These are phyloP conservation scores for Candida golubevii DNA, from an alignment of 805 yeast genomes.

Conservation along the genomic window DNA sequence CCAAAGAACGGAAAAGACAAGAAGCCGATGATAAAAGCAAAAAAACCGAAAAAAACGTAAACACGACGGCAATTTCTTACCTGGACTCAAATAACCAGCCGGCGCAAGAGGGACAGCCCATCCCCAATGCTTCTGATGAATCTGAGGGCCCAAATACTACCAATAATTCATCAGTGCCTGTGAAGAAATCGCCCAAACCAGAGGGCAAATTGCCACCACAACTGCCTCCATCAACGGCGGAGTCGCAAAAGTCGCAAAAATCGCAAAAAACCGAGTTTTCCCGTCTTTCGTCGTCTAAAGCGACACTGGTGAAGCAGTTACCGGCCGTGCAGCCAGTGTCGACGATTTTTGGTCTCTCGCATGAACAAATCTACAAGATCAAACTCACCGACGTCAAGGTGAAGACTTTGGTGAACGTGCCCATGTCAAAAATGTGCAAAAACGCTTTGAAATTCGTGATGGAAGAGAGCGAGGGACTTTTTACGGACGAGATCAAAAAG, in stretches of 20 bases:
- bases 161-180: too few species aligned
- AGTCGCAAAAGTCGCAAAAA: not conserved
- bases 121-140: too few species aligned
- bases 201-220: too few species aligned
- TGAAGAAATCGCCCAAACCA: too few species aligned
- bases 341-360: slow-evolving; percentile 36
- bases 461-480: slow-evolving; percentile 23
- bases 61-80: too few species aligned
- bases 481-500: slow-evolving; percentile 18
- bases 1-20: too few species aligned
- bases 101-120: too few species aligned
- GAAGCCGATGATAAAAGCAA: too few species aligned
- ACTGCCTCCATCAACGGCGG: not conserved
- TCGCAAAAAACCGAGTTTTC: not conserved
- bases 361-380: slow-evolving; percentile 30
- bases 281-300: slow-evolving; percentile 12
- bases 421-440: slow-evolving; percentile 27
- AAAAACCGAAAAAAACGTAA: too few species aligned
- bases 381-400: slow-evolving; percentile 34
- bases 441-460: slow-evolving; percentile 25
- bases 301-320: slow-evolving; percentile 12
- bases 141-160: too few species aligned
- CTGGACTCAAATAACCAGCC: too few species aligned
- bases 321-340: slow-evolving; percentile 31
- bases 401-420: slow-evolving; percentile 32